Base-by-base conservation (phyloP, 2,329 filamentous ascomycete species). In the Colletotrichum falcatum region DNA sequence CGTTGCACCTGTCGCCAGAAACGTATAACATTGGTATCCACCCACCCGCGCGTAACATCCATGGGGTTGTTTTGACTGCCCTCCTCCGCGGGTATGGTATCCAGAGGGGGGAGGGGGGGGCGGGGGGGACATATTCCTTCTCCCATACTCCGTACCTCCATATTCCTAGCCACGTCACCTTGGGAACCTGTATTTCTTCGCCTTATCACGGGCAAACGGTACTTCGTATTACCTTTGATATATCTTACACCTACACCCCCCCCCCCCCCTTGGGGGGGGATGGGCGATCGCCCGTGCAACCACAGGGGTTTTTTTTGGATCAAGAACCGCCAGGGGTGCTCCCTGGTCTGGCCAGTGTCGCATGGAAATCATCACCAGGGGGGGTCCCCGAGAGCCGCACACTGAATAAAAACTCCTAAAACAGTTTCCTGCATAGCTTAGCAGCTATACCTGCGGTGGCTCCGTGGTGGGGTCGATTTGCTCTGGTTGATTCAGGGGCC, bases 401-500 rank as follows among this genome's bases (percentile, higher is more conserved):
- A 51, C 60, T 49, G 48, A 49, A 44, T 48, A 20, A 48, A 60
- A 62, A 53, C 51, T 58, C 67, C 66, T 62, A 62, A 59, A 59
- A 67, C 51, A 35, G 64, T 33, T 42, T 39, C 18, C 53, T 67
- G n/a, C 28, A 70, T 66, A 20, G 18, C 3, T 7, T 20, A 20
- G 39, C 8, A 20, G 9, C 2, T 35, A 11, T 20, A 20, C 39
- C 35, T 61, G 51, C 39, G 51, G 55, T 42, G 51, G 62, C 46
- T 35, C 35, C 35, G 11, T 33, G 26, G 62, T 39, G 51, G 58
- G n/a, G 42, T 42, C 35, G 14, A 23, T 14, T 39, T 26, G 51
- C 53, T 54, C 33, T 58, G n/a, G 62, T 35, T 66, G 63, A 66
- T 70, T 67, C 67, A 70, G 67, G 67, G 61, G 48, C 44, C 49